Conservation (phyloP, 306 rosid species). For the Lablab purpureus region DNA sequence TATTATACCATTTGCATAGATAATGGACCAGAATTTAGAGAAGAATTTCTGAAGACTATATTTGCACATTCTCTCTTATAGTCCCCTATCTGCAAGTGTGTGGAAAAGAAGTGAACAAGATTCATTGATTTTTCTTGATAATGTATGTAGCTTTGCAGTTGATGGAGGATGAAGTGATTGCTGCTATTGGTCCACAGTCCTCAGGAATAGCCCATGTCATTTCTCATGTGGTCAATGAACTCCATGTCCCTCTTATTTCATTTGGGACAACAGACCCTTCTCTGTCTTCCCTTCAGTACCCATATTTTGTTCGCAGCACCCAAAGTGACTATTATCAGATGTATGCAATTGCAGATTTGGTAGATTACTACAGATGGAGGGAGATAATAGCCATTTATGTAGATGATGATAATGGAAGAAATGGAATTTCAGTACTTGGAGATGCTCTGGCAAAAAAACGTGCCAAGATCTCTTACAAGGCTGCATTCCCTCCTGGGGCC, state of each 20-base stretch:
- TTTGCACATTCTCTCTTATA: not conserved
- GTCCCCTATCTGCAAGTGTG: conserved; percentile 11
- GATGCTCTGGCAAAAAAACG: conserved; percentile 83
- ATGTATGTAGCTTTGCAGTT: conserved; percentile 87
- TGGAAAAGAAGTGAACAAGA: conserved; percentile 19
- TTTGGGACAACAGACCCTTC: conserved; percentile 92
- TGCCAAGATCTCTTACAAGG: conserved; percentile 78
- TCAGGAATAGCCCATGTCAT: conserved; percentile 92
- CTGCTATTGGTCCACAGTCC: conserved; percentile 90
- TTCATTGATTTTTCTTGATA: conserved; percentile 45
- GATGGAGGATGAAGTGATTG: conserved; percentile 77
- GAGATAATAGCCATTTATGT: conserved; percentile 85
- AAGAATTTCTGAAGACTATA: not conserved
- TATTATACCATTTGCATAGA: not conserved
- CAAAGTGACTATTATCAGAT: conserved; percentile 83
- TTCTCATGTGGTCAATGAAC: conserved; percentile 89
- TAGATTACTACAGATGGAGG: conserved; percentile 73
- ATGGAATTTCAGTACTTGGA: conserved; percentile 76
- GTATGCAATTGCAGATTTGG: conserved; percentile 82
- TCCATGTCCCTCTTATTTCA: conserved; percentile 87
- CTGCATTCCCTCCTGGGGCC: conserved; percentile 75
- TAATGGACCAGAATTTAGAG: conserved; percentile 3
- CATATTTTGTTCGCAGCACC: conserved; percentile 78
- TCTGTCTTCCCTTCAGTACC: conserved; percentile 80
- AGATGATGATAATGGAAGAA: conserved; percentile 93